phyloP scores from a whole-genome alignment of 2,329 filamentous ascomycete genomes.

The Anthostomella pinea region DNA sequence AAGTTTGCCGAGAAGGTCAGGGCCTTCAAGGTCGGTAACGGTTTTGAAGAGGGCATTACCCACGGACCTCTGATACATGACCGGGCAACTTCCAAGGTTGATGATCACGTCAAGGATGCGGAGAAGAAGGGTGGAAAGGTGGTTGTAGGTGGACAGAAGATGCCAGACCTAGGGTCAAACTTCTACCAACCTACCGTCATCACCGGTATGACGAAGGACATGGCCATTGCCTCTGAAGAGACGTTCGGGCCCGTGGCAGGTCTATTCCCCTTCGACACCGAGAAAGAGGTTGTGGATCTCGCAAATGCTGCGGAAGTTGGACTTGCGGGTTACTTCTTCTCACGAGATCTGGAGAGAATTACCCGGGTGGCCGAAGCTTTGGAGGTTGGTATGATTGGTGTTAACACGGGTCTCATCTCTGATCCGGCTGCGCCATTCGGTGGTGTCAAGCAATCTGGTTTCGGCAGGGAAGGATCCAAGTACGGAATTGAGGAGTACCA shows the following conservation, averaged over 20 bases:
- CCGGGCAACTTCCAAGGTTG: constrained; percentile 75
- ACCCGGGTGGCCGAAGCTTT: constrained; percentile 64
- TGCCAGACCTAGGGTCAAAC: constrained; percentile 73
- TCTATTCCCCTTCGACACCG: constrained; percentile 82
- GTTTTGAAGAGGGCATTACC: constrained; percentile 67
- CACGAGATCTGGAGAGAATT: constrained; percentile 56
- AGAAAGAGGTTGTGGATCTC: constrained; percentile 80
- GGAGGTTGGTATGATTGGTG: constrained; percentile 84
- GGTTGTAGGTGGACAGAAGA: constrained; percentile 69
- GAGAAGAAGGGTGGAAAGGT: constrained; percentile 73
- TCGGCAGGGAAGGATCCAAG: constrained; percentile 74
- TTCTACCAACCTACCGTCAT: constrained; percentile 92
- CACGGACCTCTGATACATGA: constrained; percentile 85
- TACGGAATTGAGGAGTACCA: constrained; percentile 78
- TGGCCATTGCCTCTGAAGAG: constrained; percentile 83
- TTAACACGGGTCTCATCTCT: constrained; percentile 70
- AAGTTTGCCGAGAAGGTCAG: constrained; percentile 71
- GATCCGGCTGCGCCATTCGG: constrained; percentile 65
- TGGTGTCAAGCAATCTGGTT: constrained; percentile 79
- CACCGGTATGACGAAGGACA: constrained; percentile 78
- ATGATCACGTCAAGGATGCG: constrained; percentile 77
- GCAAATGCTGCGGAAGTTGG: constrained; percentile 85
- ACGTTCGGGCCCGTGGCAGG: constrained; percentile 94
- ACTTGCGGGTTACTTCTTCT: constrained; percentile 93
- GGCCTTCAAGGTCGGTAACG: constrained; percentile 71